Evolutionary conservation across 495 filamentous ascomycete species (phyloP).

Genomic region (Podospora pseudopauciseta): DNA sequence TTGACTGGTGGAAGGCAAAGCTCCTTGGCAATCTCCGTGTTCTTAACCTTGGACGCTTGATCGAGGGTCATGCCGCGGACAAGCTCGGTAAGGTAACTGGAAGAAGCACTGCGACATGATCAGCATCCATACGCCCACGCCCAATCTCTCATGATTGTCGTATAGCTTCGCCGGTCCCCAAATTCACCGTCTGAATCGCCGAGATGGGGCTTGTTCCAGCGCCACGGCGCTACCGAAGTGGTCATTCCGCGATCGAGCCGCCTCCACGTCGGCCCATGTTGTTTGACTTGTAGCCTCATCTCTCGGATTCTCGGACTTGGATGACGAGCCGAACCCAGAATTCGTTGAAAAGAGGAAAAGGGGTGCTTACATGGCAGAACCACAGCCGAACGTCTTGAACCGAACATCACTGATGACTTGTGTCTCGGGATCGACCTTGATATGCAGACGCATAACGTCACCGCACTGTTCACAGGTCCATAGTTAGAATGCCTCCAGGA

Average conservation of each 20-base stretch:
- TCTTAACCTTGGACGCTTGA: conserved; percentile 83
- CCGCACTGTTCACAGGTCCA: conserved; percentile 50
- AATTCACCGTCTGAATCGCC: not conserved
- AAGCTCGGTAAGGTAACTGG: conserved; percentile 86
- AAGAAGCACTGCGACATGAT: conserved; percentile 37
- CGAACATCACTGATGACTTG: conserved; percentile 92
- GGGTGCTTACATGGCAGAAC: conserved; percentile 67
- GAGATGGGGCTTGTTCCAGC: not conserved
- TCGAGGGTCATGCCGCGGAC: conserved; percentile 96
- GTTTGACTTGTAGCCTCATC: not conserved
- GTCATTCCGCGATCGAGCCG: not conserved
- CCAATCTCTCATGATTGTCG: not conserved
- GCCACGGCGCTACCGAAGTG: not conserved
- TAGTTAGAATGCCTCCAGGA: not conserved
- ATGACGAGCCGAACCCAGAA: not conserved
- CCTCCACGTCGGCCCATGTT: not conserved
- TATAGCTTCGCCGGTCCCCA: not conserved
- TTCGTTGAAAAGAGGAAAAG: not conserved
- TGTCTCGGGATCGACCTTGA: conserved; percentile 85
- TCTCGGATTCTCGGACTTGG: not conserved
- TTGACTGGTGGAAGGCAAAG: conserved; percentile 94
- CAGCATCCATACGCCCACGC: conserved; percentile 7
- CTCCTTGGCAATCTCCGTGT: conserved; percentile 97
- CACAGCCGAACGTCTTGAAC: conserved; percentile 92
- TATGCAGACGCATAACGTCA: conserved; percentile 99